Conservation (phyloP, 192 early-diverging fungal species). For the Chytriomyces sp. region DNA sequence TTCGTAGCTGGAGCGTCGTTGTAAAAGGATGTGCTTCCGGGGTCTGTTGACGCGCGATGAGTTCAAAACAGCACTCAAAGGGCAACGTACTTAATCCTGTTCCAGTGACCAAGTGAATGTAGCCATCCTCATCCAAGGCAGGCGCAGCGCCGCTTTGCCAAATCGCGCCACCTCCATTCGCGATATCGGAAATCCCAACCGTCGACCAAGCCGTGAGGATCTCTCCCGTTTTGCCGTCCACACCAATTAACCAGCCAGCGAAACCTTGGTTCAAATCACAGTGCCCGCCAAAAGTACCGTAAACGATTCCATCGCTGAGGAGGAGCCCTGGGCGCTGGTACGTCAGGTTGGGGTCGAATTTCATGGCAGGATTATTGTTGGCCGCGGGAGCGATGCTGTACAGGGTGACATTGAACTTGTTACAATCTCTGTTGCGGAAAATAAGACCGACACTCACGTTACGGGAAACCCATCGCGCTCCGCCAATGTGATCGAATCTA, state of each 20-base stretch:
- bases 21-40: background rate
- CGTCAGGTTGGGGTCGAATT: constrained; percentile 4
- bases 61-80: background rate
- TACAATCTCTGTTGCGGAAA: background rate
- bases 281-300: constrained; percentile 25
- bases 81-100: constrained; percentile 2
- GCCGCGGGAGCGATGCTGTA: constrained; percentile 15
- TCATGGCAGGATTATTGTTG: constrained; percentile 14
- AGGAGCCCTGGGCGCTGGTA: constrained; percentile 19
- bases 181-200: background rate
- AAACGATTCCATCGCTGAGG: constrained; percentile 10
- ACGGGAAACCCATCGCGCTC: constrained; percentile 10
- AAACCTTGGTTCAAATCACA: constrained; percentile 25
- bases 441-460: background rate
- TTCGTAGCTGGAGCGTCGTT: background rate
- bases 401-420: background rate
- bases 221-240: background rate
- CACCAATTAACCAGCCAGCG: constrained; percentile 25
- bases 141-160: constrained; percentile 13
- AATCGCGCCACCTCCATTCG: constrained; percentile 21
- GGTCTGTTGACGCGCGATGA: background rate
- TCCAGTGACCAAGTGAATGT: constrained; percentile 10
- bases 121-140: constrained; percentile 7
- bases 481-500: constrained; percentile 7
- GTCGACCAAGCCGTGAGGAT: constrained; percentile 1